Evolutionary conservation across 257 asterid genomes (phyloP), one percentile per base, ranked within the genome.

Genomic region (Gentiana dahurica): DNA sequence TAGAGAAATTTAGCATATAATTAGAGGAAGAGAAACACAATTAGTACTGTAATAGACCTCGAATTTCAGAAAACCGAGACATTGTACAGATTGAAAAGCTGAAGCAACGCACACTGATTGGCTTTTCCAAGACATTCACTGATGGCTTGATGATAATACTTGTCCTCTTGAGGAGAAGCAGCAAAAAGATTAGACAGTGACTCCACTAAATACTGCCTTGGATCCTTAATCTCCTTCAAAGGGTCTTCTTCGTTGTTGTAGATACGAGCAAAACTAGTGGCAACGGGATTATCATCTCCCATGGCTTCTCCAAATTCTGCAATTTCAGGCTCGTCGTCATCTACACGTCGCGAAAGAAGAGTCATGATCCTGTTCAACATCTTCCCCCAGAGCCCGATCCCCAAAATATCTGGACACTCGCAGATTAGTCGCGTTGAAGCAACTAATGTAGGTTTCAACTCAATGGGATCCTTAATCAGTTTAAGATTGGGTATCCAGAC

Each of bases 311-410:
- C 81, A 69, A 88, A 92, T 70, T 88, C 95, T 46, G 94, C 91
- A 71, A 88, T 86, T 50, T 85, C 99, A 34, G 84, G 73, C 63
- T 92, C 95, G 63, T 80, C 94, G 59, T 75, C 82, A 67, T 87
- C 81, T 70, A 75, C 93, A 13, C 95, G 84, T 51, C 81, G 75
- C 36, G 91, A 83, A 69, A 92, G 75, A 59, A 92, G 95, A 51
- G 94, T 86, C 68, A 88, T 87, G 69, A 83, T 73, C 76, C 95
- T 88, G 72, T 88, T 88, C 47, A 88, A 91, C 89, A 88, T 65
- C 68, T 85, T 83, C 4, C 94, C 99, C 87, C 89, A 84, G 48
- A 81, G 87, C 57, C 66, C 74, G 48, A 94, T 45, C 58, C 83
- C 85, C 71, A 84, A 60, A 38, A 82, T 69, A 37, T 83, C 60